phyloP scores from a whole-genome alignment of 139 green algal species.

The Penium margaritaceum region DNA sequence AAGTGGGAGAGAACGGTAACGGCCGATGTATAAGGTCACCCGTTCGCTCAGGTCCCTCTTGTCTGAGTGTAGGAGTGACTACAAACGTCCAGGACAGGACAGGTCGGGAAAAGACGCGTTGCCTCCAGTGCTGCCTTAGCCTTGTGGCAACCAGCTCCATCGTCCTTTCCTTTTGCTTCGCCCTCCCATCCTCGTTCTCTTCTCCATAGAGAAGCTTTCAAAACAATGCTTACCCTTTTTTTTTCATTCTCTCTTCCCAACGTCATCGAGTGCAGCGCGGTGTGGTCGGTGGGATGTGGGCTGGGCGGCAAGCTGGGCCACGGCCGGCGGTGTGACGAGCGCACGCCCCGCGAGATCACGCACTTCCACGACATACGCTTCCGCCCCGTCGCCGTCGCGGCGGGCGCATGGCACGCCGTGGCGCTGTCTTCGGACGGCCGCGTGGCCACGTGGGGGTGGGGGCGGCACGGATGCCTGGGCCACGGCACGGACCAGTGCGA shows the following conservation, averaged over 20 bases:
- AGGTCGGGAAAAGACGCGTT: background rate
- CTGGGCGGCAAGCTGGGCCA: constrained; percentile 37
- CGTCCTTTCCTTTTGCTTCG: background rate
- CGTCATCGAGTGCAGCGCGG: too few relatives aligned
- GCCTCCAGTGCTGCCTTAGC: constrained; percentile 15
- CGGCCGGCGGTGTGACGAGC: constrained; percentile 13
- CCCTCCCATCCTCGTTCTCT: background rate
- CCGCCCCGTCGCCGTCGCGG: constrained; percentile 15
- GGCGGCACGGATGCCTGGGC: constrained; percentile 27
- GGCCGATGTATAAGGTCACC: too few relatives aligned
- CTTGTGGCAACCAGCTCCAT: background rate
- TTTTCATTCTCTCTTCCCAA: background rate
- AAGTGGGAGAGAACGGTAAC: too few relatives aligned
- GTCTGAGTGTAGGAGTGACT: too few relatives aligned
- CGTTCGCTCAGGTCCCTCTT: too few relatives aligned
- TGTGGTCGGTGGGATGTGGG: constrained; percentile 29
- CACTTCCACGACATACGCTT: constrained; percentile 21
- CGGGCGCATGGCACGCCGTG: constrained; percentile 26
- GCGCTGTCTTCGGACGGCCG: constrained; percentile 15
- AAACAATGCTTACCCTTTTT: background rate
- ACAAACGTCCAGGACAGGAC: too few relatives aligned
- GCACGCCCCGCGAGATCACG: constrained; percentile 4
- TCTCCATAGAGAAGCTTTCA: background rate
- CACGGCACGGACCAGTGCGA: constrained; percentile 16
- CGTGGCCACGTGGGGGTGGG: constrained; percentile 32